Evolutionary conservation across 768 basidiomycete species (phyloP).

Genomic region (Lactarius quietus): DNA sequence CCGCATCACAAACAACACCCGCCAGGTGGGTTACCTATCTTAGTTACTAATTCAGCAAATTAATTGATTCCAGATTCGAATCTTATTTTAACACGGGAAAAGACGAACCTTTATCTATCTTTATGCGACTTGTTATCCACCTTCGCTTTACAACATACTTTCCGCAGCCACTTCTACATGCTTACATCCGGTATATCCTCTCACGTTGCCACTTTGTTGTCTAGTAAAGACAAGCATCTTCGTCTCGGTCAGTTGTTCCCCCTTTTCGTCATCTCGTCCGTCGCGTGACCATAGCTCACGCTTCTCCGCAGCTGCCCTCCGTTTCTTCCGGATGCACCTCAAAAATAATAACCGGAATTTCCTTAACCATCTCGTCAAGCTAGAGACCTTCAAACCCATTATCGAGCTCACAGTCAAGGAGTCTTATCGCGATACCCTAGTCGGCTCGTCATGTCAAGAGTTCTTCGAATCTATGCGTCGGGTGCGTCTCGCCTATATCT

Average conservation of each 20-base stretch:
- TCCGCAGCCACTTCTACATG: slow-evolving; percentile 88
- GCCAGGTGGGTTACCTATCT: slow-evolving; percentile 25
- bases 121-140: slow-evolving; percentile 89
- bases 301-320: slow-evolving; percentile 68
- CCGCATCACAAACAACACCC: slow-evolving; percentile 55
- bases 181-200: slow-evolving; percentile 73
- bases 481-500: slow-evolving; percentile 42
- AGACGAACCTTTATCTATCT: slow-evolving; percentile 80
- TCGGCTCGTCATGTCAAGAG: slow-evolving; percentile 94
- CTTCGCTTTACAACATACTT: slow-evolving; percentile 84
- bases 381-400: slow-evolving; percentile 79
- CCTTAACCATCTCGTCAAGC: slow-evolving; percentile 71
- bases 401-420: slow-evolving; percentile 82
- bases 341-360: slow-evolving; percentile 78
- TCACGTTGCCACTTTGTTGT: slow-evolving; percentile 73
- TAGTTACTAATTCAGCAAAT: background rate
- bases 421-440: slow-evolving; percentile 82
- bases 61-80: slow-evolving; percentile 42
- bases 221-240: slow-evolving; percentile 85
- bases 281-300: slow-evolving; percentile 6
- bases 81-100: slow-evolving; percentile 62
- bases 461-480: slow-evolving; percentile 89
- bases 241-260: slow-evolving; percentile 68
- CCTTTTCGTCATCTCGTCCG: slow-evolving; percentile 24
- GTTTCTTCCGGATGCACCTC: slow-evolving; percentile 84